Conservation (phyloP, 495 filamentous ascomycete genomes). For the Podospora tetraspora region DNA sequence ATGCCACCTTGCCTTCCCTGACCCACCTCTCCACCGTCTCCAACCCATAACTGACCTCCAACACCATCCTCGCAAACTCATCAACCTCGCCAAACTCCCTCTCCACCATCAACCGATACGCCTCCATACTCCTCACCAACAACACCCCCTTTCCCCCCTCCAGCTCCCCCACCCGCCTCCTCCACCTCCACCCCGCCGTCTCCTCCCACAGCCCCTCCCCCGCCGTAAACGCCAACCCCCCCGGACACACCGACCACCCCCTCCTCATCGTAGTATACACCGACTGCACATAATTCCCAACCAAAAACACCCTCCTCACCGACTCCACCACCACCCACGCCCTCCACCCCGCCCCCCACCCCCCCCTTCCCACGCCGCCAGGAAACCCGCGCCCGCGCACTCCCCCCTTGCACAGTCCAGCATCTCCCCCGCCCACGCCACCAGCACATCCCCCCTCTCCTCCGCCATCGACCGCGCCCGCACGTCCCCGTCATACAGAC, state of each 20-base stretch:
- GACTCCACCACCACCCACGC: conserved; percentile 38
- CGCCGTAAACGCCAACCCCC: conserved; percentile 28
- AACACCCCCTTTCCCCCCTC: conserved; percentile 13
- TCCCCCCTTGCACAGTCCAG: conserved; percentile 25
- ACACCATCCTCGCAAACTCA: conserved; percentile 21
- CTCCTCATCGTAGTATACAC: conserved; percentile 30
- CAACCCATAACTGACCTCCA: conserved; percentile 22
- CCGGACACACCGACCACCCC: conserved; percentile 31
- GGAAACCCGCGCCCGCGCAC: conserved; percentile 15
- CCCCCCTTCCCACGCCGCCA: background rate
- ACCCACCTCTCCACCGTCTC: conserved; percentile 27
- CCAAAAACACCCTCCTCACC: conserved; percentile 29
- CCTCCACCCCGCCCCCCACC: conserved; percentile 18
- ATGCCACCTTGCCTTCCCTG: background rate
- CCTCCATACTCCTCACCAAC: conserved; percentile 18
- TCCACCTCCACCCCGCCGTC: conserved; percentile 25
- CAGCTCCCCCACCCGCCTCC: background rate
- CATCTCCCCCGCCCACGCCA: conserved; percentile 36
- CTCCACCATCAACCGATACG: conserved; percentile 15
- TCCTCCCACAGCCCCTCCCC: conserved; percentile 35
- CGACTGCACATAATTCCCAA: conserved; percentile 20
- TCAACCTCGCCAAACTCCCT: conserved; percentile 22
- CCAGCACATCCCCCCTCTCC: conserved; percentile 39
- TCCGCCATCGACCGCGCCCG: conserved; percentile 45
- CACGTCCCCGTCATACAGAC: conserved; percentile 54